phyloP scores from a whole-genome alignment of 768 basidiomycete genomes.

The Pulveroboletus ravenelii region DNA sequence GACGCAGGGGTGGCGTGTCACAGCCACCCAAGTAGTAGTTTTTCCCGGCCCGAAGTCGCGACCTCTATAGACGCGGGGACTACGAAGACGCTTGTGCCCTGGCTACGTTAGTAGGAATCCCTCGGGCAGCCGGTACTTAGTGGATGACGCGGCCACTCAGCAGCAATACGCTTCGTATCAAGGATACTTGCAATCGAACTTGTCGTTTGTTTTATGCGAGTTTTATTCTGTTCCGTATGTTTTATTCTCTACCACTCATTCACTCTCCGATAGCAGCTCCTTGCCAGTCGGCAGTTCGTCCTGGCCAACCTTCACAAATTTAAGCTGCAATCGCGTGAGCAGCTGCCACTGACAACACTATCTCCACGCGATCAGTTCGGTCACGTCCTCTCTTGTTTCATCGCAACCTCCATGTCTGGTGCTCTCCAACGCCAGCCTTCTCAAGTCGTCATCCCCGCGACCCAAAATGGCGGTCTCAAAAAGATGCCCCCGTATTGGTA shows the following conservation, averaged over 20 bases:
- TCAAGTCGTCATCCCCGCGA: conserved; percentile 14
- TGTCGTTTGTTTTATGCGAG: conserved; percentile 23
- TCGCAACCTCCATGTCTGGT: conserved; percentile 47
- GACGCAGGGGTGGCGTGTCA: too few relatives aligned
- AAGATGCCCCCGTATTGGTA: conserved; percentile 90
- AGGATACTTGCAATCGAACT: conserved; percentile 17
- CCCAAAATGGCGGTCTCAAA: conserved; percentile 48
- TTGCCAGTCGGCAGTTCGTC: conserved; percentile 26
- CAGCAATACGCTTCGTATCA: conserved; percentile 9
- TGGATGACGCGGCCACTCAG: not conserved
- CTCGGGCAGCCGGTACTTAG: too few relatives aligned
- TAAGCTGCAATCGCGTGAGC: conserved; percentile 28
- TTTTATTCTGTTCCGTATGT: not conserved
- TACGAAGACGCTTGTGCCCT: too few relatives aligned
- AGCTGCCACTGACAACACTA: conserved; percentile 41
- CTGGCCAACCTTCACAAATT: conserved; percentile 27
- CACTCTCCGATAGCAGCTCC: conserved; percentile 4
- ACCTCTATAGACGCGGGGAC: too few relatives aligned
- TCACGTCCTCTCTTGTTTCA: conserved; percentile 49
- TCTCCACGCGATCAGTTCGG: conserved; percentile 53
- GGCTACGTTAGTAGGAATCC: too few relatives aligned
- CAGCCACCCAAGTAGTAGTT: too few relatives aligned
- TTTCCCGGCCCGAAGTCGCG: too few relatives aligned
- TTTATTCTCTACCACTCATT: not conserved
- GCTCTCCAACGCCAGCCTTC: conserved; percentile 23